Base-by-base conservation (phyloP, 768 basidiomycete species). In the Termitomyces heimii region DNA sequence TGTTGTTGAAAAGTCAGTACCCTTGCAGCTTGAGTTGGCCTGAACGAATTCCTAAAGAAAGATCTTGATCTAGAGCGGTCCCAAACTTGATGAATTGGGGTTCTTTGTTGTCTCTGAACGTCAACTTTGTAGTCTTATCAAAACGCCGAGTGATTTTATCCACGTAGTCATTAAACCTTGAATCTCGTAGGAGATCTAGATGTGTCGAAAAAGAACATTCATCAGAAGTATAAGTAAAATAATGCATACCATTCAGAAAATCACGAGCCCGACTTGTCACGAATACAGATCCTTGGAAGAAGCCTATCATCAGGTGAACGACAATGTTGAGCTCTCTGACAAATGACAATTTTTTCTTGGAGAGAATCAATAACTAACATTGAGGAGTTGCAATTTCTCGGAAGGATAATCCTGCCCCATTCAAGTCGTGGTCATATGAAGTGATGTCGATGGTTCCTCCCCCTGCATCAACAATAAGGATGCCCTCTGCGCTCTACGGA, bases 371-470 rank as follows among this genome's bases (percentile, higher is more conserved):
- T 18, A 0, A 67, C 68, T 42, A 54, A 80, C 80, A 81, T 60
- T 74, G 70, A 4, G 75, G 61, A 1, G 73, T 70, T 1, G 78
- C 73, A 24, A 82, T 78, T 63, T 85, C 84, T 56, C 78, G 74
- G 24, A 81, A 75, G 1, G 65, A 60, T 12, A 66, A 55, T 1
- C 49, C 55, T 7, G 55, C 18, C 24, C 66, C 61, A 0, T 66
- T 57, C 1, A 69, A 58, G 2, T 66, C 70, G 12, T 62, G 62
- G 16, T 71, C 71, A 58, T 84, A 85, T 1, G 78, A 73, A 60
- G 79, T 83, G 34, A 85, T 70, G 59, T 85, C 83, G 31, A 85
- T 70, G 0, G 82, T 85, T n/a, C 82, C 83, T 39, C 81, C 82
- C 10, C 84, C 83, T 4, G 83, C 82, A 62, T 85, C 82, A 8